phyloP scores from a whole-genome alignment of 2,329 filamentous ascomycete species.

The Trichoderma sp. region DNA sequence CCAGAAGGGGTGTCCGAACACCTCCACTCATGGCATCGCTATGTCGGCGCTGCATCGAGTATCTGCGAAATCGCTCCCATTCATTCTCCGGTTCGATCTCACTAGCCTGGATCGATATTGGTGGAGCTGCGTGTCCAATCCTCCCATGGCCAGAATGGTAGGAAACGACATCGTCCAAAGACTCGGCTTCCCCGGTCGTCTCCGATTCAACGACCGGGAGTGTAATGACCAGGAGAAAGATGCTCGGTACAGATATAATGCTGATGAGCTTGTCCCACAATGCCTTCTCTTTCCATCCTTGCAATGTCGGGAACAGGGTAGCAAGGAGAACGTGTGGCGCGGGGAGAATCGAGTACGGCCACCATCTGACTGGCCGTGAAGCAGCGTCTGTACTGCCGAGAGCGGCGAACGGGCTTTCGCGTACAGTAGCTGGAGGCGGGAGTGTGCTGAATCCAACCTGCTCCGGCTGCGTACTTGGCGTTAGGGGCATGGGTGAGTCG shows the following conservation, averaged over 20 bases:
- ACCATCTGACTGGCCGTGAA: constrained; percentile 66
- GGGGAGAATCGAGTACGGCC: constrained; percentile 76
- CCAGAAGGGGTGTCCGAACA: constrained; percentile 30
- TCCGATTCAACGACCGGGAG: constrained; percentile 84
- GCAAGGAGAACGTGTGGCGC: constrained; percentile 69
- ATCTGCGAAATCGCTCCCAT: constrained; percentile 61
- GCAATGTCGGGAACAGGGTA: constrained; percentile 85
- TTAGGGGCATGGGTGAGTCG: constrained; percentile 57
- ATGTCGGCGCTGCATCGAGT: constrained; percentile 42
- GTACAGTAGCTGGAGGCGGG: constrained; percentile 44
- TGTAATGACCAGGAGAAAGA: constrained; percentile 87
- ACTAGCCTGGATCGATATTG: constrained; percentile 42
- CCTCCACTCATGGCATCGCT: constrained; percentile 31
- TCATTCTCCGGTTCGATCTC: constrained; percentile 52
- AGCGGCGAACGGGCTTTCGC: constrained; percentile 52
- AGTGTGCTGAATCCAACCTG: constrained; percentile 58
- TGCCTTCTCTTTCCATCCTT: constrained; percentile 78
- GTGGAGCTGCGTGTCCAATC: constrained; percentile 40
- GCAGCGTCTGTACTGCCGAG: constrained; percentile 45
- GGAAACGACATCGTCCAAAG: constrained; percentile 34
- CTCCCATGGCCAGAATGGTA: constrained; percentile 37
- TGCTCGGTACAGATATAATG: constrained; percentile 81
- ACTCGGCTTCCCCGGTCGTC: constrained; percentile 49
- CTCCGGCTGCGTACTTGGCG: constrained; percentile 45
- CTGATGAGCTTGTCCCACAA: constrained; percentile 83